A percentile compares a stretch with the other conserved stretches of the same genome.
phyloP scores from a whole-genome alignment of 1,284 basidiomycete species.

The Mycosarcoma maydis region DNA sequence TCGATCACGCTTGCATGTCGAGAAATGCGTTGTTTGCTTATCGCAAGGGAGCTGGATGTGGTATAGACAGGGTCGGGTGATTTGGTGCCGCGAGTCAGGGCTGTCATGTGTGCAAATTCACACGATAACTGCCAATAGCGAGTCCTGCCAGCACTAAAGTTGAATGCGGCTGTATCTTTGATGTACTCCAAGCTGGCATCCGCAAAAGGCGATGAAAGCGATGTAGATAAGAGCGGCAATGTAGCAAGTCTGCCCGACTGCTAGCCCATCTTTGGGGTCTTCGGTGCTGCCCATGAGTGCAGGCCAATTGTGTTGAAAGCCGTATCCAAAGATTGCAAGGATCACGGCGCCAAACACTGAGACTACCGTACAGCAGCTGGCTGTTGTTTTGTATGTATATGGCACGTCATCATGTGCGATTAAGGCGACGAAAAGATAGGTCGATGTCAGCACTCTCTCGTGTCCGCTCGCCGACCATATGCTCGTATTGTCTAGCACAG shows the following conservation, averaged over 20 bases:
- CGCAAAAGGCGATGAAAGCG: conserved; percentile 70
- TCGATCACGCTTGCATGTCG: too few relatives aligned
- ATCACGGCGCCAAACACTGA: conserved; percentile 71
- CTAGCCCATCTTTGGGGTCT: conserved; percentile 70
- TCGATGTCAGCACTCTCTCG: background rate
- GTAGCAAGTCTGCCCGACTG: conserved; percentile 69
- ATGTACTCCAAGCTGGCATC: conserved; percentile 68
- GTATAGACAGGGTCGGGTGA: conserved; percentile 1
- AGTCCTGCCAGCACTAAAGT: conserved; percentile 13
- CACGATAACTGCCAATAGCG: background rate
- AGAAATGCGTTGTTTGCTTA: too few relatives aligned
- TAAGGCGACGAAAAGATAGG: background rate
- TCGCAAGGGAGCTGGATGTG: too few relatives aligned
- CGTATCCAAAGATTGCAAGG: conserved; percentile 67
- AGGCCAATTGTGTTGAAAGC: conserved; percentile 67
- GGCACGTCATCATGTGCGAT: background rate
- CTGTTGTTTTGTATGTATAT: conserved; percentile 52
- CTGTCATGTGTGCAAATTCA: background rate
- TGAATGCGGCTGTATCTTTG: conserved; percentile 62
- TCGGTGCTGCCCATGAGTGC: conserved; percentile 70
- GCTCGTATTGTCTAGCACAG: too few relatives aligned
- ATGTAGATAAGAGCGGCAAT: conserved; percentile 70
- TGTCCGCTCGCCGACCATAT: too few relatives aligned
- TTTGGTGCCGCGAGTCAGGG: background rate
- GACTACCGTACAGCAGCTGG: conserved; percentile 71